phyloP scores from a whole-genome alignment of 371 early-diverging fungal species.

The Mucor irregularis region DNA sequence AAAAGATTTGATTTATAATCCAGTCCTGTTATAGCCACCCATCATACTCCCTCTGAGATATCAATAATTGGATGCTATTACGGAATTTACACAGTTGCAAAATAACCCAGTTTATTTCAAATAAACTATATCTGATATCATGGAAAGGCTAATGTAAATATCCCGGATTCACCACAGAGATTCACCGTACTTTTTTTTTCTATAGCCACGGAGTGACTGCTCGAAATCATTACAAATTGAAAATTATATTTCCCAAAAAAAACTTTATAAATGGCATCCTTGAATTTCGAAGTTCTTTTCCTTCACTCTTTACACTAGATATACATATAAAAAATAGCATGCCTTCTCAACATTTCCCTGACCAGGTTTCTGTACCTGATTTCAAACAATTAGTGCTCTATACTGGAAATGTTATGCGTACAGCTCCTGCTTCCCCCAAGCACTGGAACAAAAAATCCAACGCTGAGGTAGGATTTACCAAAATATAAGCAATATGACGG shows the following conservation, averaged over 20 bases:
- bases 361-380: conserved; percentile 23
- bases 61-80: no score
- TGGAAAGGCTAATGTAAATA: background rate
- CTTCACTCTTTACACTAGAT: no score
- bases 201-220: no score
- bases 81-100: no score
- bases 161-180: background rate
- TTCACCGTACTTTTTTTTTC: no score
- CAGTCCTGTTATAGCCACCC: no score
- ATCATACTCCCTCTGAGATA: no score
- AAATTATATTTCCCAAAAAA: background rate
- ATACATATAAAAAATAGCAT: no score
- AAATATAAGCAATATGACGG: background rate
- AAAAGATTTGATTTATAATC: no score
- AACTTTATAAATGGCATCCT: background rate
- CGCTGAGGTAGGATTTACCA: conserved; percentile 44
- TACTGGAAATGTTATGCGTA: conserved; percentile 60
- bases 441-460: conserved; percentile 48
- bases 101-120: no score
- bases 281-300: background rate
- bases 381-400: conserved; percentile 48
- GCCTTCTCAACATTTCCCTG: conserved; percentile 29
- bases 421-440: conserved; percentile 38
- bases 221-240: no score
- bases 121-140: no score